Base-by-base conservation (phyloP, 2,329 filamentous ascomycete species). In the Exophiala phaeomuriformis region DNA sequence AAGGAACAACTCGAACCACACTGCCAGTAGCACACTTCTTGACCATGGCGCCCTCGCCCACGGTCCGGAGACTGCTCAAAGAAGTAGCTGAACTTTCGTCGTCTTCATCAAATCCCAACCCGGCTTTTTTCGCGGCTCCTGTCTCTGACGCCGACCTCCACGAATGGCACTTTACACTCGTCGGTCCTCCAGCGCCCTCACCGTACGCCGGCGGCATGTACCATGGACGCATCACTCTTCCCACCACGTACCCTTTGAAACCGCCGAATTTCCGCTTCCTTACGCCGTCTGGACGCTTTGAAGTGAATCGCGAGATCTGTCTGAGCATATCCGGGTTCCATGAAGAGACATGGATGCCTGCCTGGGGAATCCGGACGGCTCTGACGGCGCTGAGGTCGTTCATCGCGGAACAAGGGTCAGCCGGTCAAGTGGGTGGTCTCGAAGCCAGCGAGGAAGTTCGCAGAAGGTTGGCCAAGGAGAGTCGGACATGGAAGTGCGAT, bases 141-240 rank as follows among this genome's bases (percentile, higher is more conserved):
- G 68, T 73, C 37, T 81, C 91, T 58, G 91, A 97, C 67, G 77
- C 82, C 32, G 90, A 97, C 71, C 83, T 98, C 50, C 95, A 95
- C 72, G 90, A 97, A 72, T 98, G 93, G 93, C 93, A 98, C 75
- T 98, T 97, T 73, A 98, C 93, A 0, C 78, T 98, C n/a, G 83
- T 85, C 48, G 93, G 93, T 0, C 90, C 91, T 0, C 91, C 91
- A 0, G 76, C 81, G 32, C 79, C 80, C 12, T 90, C 89, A 0
- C 81, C 84, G 36, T 96, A 90, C 72, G 81, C 82, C 42, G 75
- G 77, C 32, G 93, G 93, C 45, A 81, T 96, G 65, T 98, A 97
- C 75, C 93, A 98, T 71, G 93, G 93, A 53, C 89, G 91, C 66
- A 97, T 98, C 68, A 80, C 90, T 37, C 82, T 98, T 1, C 93